phyloP scores from a whole-genome alignment of 257 asterid genomes.

The Solanum bukasovii region DNA sequence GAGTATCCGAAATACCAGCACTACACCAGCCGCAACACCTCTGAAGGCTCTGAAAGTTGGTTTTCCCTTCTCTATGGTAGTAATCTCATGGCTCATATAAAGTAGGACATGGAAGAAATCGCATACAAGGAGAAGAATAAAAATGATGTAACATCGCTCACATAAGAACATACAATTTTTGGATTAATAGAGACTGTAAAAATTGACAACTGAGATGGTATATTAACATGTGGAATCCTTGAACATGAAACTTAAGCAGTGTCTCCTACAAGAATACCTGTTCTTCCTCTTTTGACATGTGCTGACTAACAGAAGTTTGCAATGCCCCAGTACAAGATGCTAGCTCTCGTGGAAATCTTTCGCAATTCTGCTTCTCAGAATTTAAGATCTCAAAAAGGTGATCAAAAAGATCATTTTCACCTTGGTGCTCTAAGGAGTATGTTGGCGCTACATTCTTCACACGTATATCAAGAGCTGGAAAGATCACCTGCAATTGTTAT shows the following conservation, averaged over 20 bases:
- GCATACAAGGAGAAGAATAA: neutral
- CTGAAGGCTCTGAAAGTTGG: neutral
- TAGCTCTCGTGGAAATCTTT: conserved; percentile 26
- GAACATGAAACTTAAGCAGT: neutral
- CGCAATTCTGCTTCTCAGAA: conserved; percentile 12
- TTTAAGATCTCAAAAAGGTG: conserved; percentile 34
- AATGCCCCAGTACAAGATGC: conserved; percentile 41
- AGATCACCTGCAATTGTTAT: conserved; percentile 28
- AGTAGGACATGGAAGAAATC: neutral
- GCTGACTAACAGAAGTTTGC: conserved; percentile 36
- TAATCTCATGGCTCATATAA: neutral
- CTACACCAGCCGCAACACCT: neutral
- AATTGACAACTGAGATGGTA: neutral
- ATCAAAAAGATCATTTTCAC: conserved; percentile 43
- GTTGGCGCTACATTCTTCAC: conserved; percentile 41
- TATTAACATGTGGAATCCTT: neutral
- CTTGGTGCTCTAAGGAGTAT: conserved; percentile 40
- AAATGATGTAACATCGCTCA: neutral
- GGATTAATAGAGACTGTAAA: neutral
- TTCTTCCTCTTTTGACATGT: conserved; percentile 40
- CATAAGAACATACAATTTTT: neutral
- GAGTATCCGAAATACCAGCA: neutral
- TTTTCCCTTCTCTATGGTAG: neutral
- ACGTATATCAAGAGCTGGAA: conserved; percentile 43
- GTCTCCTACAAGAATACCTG: conserved; percentile 17